Conservation (phyloP, 345 rosid genomes). For the Pelargonium nanum region DNA sequence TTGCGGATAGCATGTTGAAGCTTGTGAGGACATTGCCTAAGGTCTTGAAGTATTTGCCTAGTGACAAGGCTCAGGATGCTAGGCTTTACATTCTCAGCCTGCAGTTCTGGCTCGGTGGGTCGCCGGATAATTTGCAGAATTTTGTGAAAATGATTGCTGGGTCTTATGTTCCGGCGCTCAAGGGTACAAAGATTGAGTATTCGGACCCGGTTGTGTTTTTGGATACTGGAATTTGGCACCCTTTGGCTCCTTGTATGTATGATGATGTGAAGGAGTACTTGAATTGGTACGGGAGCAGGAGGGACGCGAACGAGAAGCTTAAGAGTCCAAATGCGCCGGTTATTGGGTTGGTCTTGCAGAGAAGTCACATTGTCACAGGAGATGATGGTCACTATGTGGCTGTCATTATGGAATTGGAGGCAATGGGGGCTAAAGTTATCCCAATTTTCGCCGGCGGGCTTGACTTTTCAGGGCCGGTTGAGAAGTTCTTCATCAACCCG, state of each 20-base stretch:
- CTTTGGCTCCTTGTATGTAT: slow-evolving; percentile 86
- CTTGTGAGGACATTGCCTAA: slow-evolving; percentile 90
- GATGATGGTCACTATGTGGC: slow-evolving; percentile 96
- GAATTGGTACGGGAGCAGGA: slow-evolving; percentile 89
- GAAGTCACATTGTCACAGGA: slow-evolving; percentile 98
- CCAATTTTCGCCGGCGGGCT: slow-evolving; percentile 93
- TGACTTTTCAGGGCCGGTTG: slow-evolving; percentile 89
- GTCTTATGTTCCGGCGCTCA: slow-evolving; percentile 78
- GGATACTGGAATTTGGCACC: slow-evolving; percentile 95
- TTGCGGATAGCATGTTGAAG: slow-evolving; percentile 94
- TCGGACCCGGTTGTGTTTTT: slow-evolving; percentile 87
- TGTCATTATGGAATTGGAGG: slow-evolving; percentile 96
- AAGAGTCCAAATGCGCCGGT: slow-evolving; percentile 60
- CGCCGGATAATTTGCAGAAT: slow-evolving; percentile 88
- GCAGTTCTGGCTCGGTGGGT: slow-evolving; percentile 98
- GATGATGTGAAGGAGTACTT: slow-evolving; percentile 92
- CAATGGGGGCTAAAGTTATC: slow-evolving; percentile 90
- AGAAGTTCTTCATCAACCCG: slow-evolving; percentile 63
- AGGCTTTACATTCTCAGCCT: slow-evolving; percentile 91
- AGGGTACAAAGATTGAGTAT: slow-evolving; percentile 60
- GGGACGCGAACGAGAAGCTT: slow-evolving; percentile 63
- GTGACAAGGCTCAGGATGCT: slow-evolving; percentile 98
- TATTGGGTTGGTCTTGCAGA: slow-evolving; percentile 73
- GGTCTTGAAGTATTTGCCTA: slow-evolving; percentile 91
- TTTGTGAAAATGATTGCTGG: slow-evolving; percentile 92